Percentiles rank a stretch among this genome's conserved stretches.
These are phyloP conservation scores for Phlebiopsis gigantea DNA, from an alignment of 768 basidiomycete genomes.

Conservation along the genomic window DNA sequence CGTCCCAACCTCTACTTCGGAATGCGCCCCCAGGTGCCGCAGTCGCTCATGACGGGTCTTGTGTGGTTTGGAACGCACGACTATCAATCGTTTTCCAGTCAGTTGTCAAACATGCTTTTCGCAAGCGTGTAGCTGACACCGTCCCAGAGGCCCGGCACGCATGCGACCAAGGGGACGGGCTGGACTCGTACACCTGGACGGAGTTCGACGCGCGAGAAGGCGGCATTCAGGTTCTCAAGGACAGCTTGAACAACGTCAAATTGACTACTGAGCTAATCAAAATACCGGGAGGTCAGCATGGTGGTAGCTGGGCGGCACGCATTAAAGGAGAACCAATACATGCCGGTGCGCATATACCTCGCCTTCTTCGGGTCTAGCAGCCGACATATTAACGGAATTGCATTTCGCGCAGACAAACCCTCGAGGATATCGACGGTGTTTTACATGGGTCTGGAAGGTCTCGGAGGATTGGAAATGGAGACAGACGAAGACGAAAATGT, in stretches of 20 bases:
- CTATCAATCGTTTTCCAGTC: constrained; percentile 64
- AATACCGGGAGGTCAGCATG: constrained; percentile 73
- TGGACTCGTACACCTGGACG: constrained; percentile 83
- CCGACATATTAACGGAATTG: background rate
- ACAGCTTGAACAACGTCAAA: constrained; percentile 77
- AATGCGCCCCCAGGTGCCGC: constrained; percentile 75
- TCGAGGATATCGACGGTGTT: constrained; percentile 77
- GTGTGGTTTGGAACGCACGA: constrained; percentile 93
- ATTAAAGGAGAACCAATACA: constrained; percentile 78
- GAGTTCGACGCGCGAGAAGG: constrained; percentile 83
- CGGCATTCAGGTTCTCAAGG: constrained; percentile 79
- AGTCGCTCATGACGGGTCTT: constrained; percentile 89
- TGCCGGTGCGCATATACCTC: constrained; percentile 37
- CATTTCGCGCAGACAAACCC: constrained; percentile 29
- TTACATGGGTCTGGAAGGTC: constrained; percentile 83
- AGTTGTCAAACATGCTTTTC: constrained; percentile 23
- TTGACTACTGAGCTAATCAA: constrained; percentile 85
- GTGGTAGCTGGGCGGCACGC: constrained; percentile 86
- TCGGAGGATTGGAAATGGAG: constrained; percentile 78
- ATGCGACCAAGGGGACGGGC: constrained; percentile 82
- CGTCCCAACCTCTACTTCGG: constrained; percentile 96
- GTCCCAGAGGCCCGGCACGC: constrained; percentile 72
- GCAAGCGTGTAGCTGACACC: background rate
- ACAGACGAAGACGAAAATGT: constrained; percentile 74
- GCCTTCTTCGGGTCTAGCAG: background rate